Base-by-base conservation (phyloP, 164 flowering plant genomes). In the Santalum album region DNA sequence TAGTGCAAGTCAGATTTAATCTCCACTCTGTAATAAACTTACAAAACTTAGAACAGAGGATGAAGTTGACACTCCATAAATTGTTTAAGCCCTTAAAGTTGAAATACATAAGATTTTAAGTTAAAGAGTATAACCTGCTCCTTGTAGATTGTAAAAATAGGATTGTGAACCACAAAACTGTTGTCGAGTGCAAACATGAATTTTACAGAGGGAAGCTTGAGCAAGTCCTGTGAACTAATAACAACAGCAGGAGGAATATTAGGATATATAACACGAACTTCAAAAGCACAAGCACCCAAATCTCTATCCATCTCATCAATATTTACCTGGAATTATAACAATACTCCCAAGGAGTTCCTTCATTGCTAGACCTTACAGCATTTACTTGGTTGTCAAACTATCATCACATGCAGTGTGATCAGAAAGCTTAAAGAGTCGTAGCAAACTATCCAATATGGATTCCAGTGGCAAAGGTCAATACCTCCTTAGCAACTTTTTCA, bases 321-420 rank as follows among this genome's bases (percentile, higher is more conserved):
- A 48, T 17, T 67, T 59, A 86, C 96, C 95, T 82, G 72, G 79
- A 62, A 39, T 77, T 72, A 45, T 91, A 91, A 78, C 98, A 91
- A 61, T 82, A 86, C 51, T 91, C 59, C 88, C 84, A 87, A 15
- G 90, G 90, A 56, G 53, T 78, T 55, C 82, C 88, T 49, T 81
- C 74, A 62, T 60, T 67, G 65, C 64, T 75, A 24, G 75, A 38
- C 57, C 74, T 72, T 40, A 75, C 69, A 49, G 82, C 75, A 61
- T 77, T 78, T 42, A 84, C 78, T 63, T 66, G 77, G 60, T 70
- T 81, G 64, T 91, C 86, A 77, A 91, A 87, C 98, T 90, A 62
- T 23, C 25, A 56, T 25, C 25, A 39, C 18, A 45, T 2, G 53
- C 38, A 53, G 42, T 38, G 34, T n/a, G n/a, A n/a, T 29, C 34